A percentile compares a stretch with the other conserved stretches of the same genome.
phyloP scores from a whole-genome alignment of 2,329 filamentous ascomycete genomes.

The Hymenoscyphus fraxineus region DNA sequence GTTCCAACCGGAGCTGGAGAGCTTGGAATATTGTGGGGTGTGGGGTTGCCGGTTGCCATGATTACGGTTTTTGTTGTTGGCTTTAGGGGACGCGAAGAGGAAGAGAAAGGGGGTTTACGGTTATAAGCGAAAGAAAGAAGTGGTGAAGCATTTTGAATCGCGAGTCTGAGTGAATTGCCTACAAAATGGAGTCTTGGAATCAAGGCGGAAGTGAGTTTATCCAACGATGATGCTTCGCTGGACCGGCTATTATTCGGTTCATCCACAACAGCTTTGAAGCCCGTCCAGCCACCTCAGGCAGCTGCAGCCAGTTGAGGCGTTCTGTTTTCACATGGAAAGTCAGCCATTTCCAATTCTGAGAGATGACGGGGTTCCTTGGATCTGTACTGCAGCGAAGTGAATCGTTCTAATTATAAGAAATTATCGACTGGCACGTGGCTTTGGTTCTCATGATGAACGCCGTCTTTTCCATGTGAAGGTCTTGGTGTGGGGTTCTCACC shows the following conservation, averaged over 20 bases:
- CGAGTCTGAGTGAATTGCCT: background rate
- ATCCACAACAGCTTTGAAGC: background rate
- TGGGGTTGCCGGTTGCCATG: background rate
- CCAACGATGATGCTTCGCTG: background rate
- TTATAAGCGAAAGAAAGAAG: background rate
- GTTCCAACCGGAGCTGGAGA: background rate
- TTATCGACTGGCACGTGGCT: background rate
- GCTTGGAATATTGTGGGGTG: background rate
- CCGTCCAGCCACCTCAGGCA: too few relatives aligned
- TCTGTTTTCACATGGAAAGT: background rate
- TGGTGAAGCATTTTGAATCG: background rate
- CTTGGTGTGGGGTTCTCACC: slow-evolving; percentile 6
- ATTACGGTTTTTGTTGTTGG: background rate
- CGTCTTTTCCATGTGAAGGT: slow-evolving; percentile 6
- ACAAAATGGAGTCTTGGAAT: background rate
- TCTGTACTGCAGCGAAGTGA: background rate
- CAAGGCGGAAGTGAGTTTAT: background rate
- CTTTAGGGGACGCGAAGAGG: background rate
- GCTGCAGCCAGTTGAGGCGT: background rate
- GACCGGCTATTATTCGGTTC: background rate
- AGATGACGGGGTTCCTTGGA: background rate
- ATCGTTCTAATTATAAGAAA: background rate
- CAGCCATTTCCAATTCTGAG: too few relatives aligned
- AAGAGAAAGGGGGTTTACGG: background rate
- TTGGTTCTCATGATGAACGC: background rate